Conservation (phyloP, 768 basidiomycete species). For the Termitomyces sp. region DNA sequence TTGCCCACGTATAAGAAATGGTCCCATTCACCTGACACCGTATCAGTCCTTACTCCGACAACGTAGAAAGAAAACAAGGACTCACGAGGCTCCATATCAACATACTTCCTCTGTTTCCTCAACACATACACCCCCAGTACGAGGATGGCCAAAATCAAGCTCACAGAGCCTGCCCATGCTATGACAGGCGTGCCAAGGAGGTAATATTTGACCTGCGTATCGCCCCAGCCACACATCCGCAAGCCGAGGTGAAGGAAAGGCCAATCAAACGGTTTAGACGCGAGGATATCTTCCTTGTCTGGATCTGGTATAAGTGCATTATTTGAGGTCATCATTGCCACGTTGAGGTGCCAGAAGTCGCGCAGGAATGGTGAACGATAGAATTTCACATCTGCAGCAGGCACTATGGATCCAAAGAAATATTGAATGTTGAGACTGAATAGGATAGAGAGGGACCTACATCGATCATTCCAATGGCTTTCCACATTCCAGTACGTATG, state of each 20-base stretch:
- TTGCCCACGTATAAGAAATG: conserved; percentile 92
- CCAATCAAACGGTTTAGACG: conserved; percentile 91
- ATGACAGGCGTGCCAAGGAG: conserved; percentile 88
- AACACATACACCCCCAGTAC: conserved; percentile 66
- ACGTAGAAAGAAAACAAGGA: conserved; percentile 10
- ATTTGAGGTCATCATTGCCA: conserved; percentile 99
- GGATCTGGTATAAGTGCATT: conserved; percentile 97
- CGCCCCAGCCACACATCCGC: conserved; percentile 97
- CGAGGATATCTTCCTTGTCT: conserved; percentile 97
- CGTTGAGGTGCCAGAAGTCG: conserved; percentile 98
- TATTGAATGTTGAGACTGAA: neutral
- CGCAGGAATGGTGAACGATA: conserved; percentile 90
- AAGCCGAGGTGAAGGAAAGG: conserved; percentile 85
- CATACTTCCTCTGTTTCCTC: conserved; percentile 82
- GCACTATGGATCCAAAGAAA: conserved; percentile 45
- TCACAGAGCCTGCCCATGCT: conserved; percentile 79
- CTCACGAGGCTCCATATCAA: conserved; percentile 85
- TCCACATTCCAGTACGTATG: conserved; percentile 99
- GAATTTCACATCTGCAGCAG: conserved; percentile 72
- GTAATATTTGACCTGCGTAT: conserved; percentile 85
- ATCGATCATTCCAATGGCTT: conserved; percentile 91
- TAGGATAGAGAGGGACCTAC: conserved; percentile 43
- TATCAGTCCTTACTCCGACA: neutral
- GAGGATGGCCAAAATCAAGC: conserved; percentile 49
- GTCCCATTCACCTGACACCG: conserved; percentile 74